Base-by-base conservation (phyloP, 352 stramenopile genomes). In the Globisporangium spinosum region DNA sequence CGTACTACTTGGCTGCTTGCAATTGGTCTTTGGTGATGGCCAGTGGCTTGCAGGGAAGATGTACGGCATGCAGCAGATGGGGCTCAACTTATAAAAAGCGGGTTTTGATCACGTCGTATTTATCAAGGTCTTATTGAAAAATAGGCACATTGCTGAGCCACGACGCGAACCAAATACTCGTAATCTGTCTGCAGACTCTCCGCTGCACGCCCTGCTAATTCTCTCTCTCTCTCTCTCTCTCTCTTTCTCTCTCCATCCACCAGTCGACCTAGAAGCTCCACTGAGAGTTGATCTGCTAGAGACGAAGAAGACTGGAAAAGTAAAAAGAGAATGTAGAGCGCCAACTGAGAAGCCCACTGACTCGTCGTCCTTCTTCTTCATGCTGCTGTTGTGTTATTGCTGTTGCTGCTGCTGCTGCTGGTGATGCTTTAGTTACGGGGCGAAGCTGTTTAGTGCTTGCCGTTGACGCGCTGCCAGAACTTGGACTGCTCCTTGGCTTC, bases 391-490 rank as follows among this genome's bases (percentile, higher is more conserved):
- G 38, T 20, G 38, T 45, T 56, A 22, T 17, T 49, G 17, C 2
- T 49, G 43, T 8, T 51, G 43, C 6, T 47, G 20, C 6, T 59
- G 53, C 7, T 61, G 29, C 8, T 60, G 27, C 7, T 60, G 27
- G 17, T 59, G 27, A 9, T 43, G 29, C 32, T 62, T 47, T 49
- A 17, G 56, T 62, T 62, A 62, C 32, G 8, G 56, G 23, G 45
- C 57, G n/a, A 58, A 35, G 64, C 51, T 55, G 47, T 70, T 85
- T 93, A 93, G 78, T 93, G 85, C 83, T 85, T 95, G 79, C 83
- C 86, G 77, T 95, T 90, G 40, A 86, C 59, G 63, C 85, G 85
- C 77, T 94, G 80, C 88, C 88, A 95, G 85, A 86, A 95, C 74
- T 93, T 93, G 61, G 77, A 89, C 78, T 90, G 84, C 67, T 90